Base-by-base conservation (phyloP, 495 filamentous ascomycete species). In the Geopyxis carbonaria region DNA sequence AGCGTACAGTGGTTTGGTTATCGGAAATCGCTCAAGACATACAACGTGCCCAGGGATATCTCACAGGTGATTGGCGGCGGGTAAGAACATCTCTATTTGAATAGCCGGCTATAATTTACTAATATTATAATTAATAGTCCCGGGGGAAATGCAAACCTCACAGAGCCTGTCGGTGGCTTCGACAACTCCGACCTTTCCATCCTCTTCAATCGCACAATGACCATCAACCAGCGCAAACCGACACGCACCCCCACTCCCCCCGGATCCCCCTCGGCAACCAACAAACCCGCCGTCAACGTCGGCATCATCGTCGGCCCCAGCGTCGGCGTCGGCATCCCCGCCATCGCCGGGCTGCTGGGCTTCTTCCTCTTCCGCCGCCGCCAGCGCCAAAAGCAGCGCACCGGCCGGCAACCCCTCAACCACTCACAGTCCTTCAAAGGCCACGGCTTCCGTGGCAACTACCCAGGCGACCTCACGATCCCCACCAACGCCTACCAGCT, bases 31-130 rank as follows among this genome's bases (percentile, higher is more conserved):
- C 45, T 54, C 10, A 55, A 51, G 8, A 40, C 45, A 19, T 69
- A 69, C 45, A 45, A 44, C 1, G 64, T 68, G 10, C 66, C 66
- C 0, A 34, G 45, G 4, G 55, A 57, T 38, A 53, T 69, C 30
- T 47, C 59, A 11, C 36, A 48, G 22, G 51, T 54, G 8, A 53
- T 68, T 35, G 64, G 63, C 10, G 64, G 66, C 34, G 55, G 57
- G 59, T 64, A 58, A 46, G n/a, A n/a, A n/a, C n/a, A n/a, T n/a
- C n/a, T n/a, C n/a, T n/a, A n/a, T n/a, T n/a, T n/a, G n/a, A n/a
- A n/a, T n/a, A n/a, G n/a, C n/a, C n/a, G n/a, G n/a, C n/a, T n/a
- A n/a, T n/a, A n/a, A n/a, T n/a, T n/a, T n/a, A n/a, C n/a, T n/a
- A n/a, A n/a, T n/a, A n/a, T n/a, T n/a, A n/a, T n/a, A 27, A 28